A percentile compares a stretch with the other conserved stretches of the same genome.
Conservation (phyloP, 2,329 filamentous ascomycete genomes). For the Coniella vitis region DNA sequence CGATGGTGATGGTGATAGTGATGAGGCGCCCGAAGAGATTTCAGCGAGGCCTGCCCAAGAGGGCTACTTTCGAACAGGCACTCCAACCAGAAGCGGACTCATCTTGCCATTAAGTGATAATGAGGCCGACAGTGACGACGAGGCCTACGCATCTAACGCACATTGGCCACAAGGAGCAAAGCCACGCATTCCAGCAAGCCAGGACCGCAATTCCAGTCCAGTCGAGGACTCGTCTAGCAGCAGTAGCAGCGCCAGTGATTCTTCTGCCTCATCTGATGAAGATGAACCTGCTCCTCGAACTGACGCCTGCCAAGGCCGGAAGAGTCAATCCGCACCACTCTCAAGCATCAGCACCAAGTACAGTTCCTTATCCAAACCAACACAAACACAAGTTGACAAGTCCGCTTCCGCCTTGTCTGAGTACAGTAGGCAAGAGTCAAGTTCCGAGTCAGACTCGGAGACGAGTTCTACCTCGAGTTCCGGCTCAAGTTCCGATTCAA, state of each 20-base stretch:
- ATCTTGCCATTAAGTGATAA: background rate
- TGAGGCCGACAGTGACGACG: background rate
- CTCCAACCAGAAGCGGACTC: slow-evolving; percentile 2
- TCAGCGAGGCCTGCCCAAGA: background rate
- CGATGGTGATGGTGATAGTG: slow-evolving; percentile 18
- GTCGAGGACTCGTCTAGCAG: background rate
- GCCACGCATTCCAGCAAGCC: background rate
- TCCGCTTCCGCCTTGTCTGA: slow-evolving; percentile 1
- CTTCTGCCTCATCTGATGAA: background rate
- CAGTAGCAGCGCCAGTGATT: background rate
- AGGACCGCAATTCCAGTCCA: background rate
- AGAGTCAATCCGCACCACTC: background rate
- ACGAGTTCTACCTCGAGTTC: slow-evolving; percentile 13
- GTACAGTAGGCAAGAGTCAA: slow-evolving; percentile 4
- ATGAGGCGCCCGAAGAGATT: slow-evolving; percentile 22
- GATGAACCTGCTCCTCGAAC: background rate
- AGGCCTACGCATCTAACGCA: background rate
- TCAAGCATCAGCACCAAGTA: background rate
- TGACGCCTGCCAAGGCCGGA: background rate
- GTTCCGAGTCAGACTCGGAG: background rate
- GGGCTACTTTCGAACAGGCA: slow-evolving; percentile 8
- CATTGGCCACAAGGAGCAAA: background rate
- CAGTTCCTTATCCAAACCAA: slow-evolving; percentile 16
- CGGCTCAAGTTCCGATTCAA: slow-evolving; percentile 8
- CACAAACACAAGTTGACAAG: slow-evolving; percentile 14